Conservation (phyloP, 1,284 basidiomycete species). For the Laetiporus sulphureus region DNA sequence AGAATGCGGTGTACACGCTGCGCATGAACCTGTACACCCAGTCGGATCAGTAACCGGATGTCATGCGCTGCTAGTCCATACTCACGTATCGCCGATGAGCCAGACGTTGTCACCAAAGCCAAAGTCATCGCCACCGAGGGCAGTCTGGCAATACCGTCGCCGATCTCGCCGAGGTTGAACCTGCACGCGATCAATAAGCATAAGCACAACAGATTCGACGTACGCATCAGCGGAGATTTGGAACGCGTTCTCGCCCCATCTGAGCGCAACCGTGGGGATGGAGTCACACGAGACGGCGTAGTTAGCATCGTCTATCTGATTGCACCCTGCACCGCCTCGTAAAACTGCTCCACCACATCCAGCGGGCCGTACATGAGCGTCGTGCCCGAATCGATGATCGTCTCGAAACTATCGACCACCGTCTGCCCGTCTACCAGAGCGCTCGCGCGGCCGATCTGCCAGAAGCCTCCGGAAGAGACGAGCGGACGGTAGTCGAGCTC, state of each 20-base stretch:
- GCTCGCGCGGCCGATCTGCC: slow-evolving; percentile 33
- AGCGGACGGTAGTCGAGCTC: slow-evolving; percentile 17
- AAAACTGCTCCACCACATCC: slow-evolving; percentile 34
- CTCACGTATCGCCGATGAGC: slow-evolving; percentile 25
- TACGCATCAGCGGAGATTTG: slow-evolving; percentile 22
- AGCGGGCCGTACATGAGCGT: slow-evolving; percentile 43
- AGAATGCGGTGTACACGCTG: slow-evolving; percentile 16
- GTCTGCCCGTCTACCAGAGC: slow-evolving; percentile 24
- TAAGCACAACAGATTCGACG: not conserved
- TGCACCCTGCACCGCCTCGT: slow-evolving; percentile 35
- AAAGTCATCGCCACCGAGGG: slow-evolving; percentile 15
- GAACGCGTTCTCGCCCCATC: slow-evolving; percentile 34
- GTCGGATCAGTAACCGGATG: not conserved
- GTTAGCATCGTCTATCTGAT: slow-evolving; percentile 26
- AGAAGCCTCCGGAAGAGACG: slow-evolving; percentile 21
- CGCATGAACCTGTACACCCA: slow-evolving; percentile 14
- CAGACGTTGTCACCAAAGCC: slow-evolving; percentile 23
- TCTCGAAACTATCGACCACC: slow-evolving; percentile 19
- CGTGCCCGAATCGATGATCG: slow-evolving; percentile 36
- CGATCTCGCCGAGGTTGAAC: slow-evolving; percentile 16
- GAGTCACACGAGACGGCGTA: slow-evolving; percentile 34
- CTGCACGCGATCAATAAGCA: not conserved
- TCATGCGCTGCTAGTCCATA: not conserved
- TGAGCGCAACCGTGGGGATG: slow-evolving; percentile 30
- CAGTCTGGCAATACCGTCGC: slow-evolving; percentile 8